These are phyloP conservation scores for Eimeria necatrix DNA, from an alignment of 169 alveolate genomes.

Conservation along the genomic window DNA sequence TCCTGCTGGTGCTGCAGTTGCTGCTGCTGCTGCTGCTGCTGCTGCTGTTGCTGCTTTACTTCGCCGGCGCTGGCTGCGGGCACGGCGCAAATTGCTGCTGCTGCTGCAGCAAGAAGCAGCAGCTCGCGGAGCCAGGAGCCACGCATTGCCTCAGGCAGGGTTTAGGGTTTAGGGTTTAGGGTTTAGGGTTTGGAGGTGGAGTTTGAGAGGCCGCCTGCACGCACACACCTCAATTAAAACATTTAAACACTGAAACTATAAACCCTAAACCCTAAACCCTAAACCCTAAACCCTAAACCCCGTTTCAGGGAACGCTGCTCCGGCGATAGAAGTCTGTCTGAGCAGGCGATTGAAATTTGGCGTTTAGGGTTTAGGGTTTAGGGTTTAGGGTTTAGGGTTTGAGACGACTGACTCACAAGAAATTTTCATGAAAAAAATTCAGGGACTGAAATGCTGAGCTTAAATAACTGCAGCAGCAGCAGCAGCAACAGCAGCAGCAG, in stretches of 20 bases:
- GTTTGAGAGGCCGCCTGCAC: background rate
- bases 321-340: background rate
- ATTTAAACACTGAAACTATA: no score
- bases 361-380: conserved; percentile 31
- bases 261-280: conserved; percentile 1
- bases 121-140: background rate
- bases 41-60: no score
- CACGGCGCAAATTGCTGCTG: background rate
- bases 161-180: conserved; percentile 33
- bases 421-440: background rate
- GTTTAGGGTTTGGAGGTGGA: background rate
- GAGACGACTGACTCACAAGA: background rate
- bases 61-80: background rate
- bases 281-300: background rate
- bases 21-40: background rate
- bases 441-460: background rate
- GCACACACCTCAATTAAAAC: background rate
- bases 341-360: background rate
- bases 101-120: conserved; percentile 44
- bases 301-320: conserved; percentile 1
- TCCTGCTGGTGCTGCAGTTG: background rate
- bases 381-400: conserved; percentile 23
- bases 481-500: conserved; percentile 11
- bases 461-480: background rate
- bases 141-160: conserved; percentile 24